Evolutionary conservation across 139 green algal genomes (phyloP).

Genomic region (Zygnema cylindricum): DNA sequence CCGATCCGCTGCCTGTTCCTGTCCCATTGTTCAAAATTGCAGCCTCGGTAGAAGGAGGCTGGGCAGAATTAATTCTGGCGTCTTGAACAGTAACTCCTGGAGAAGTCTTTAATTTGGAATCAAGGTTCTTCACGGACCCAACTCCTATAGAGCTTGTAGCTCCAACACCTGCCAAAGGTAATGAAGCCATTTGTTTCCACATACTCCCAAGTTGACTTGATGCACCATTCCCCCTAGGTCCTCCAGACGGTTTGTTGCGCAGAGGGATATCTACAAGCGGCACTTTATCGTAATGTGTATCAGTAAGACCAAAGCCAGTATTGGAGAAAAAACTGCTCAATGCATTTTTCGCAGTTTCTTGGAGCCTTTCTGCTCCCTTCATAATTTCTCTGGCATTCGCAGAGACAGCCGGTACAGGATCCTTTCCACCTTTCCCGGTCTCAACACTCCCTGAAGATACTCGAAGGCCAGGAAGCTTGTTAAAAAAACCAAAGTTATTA

Average conservation of each 20-base stretch:
- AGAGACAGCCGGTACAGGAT: not conserved
- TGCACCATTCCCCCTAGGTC: not conserved
- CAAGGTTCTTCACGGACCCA: not conserved
- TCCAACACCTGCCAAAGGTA: not conserved
- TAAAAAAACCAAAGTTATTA: not conserved
- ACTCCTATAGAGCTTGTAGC: not conserved
- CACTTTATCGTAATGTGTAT: not conserved
- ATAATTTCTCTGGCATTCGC: conserved; percentile 3
- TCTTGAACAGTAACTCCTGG: too few relatives aligned
- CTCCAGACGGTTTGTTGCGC: not conserved
- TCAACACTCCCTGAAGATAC: not conserved
- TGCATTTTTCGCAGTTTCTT: conserved; percentile 22
- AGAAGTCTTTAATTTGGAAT: too few relatives aligned
- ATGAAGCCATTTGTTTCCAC: conserved; percentile 13
- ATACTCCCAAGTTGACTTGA: not conserved
- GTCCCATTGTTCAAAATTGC: not conserved
- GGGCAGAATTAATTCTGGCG: too few relatives aligned
- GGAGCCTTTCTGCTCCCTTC: conserved; percentile 14
- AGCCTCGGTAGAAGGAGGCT: not conserved
- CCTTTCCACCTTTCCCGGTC: not conserved
- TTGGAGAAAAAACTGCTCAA: conserved; percentile 13
- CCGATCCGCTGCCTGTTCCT: too few relatives aligned
- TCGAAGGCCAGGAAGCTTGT: not conserved
- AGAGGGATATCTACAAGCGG: not conserved
- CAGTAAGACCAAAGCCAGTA: not conserved